phyloP scores from a whole-genome alignment of 352 stramenopile genomes.

The Globisporangium spiculum region DNA sequence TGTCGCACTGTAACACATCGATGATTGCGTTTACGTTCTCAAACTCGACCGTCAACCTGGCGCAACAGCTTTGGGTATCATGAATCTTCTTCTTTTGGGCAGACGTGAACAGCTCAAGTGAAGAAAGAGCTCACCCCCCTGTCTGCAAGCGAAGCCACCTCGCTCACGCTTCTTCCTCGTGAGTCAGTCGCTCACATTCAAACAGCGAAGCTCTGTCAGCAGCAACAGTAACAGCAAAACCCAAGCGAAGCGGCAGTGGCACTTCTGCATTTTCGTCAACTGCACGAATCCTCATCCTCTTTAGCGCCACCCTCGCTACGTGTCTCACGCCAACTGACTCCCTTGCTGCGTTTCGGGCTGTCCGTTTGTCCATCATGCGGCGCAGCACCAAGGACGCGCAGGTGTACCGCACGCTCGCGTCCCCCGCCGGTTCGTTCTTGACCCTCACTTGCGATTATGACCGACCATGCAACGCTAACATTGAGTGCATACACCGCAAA shows the following conservation, averaged over 20 bases:
- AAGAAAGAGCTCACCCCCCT: neutral
- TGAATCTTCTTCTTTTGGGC: neutral
- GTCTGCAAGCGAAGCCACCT: constrained; percentile 1
- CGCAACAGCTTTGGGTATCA: neutral
- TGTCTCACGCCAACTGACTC: neutral
- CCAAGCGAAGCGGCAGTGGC: neutral
- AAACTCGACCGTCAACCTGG: neutral
- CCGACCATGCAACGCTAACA: neutral
- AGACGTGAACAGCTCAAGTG: neutral
- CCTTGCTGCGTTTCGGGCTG: neutral
- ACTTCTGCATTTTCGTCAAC: neutral
- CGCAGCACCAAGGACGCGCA: neutral
- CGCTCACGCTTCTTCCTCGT: neutral
- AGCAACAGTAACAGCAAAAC: neutral
- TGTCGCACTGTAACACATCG: neutral
- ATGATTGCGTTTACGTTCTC: neutral
- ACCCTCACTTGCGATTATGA: too few relatives aligned
- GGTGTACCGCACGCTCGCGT: constrained; percentile 6
- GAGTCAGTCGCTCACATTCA: neutral
- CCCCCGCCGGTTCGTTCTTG: neutral
- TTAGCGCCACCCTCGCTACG: neutral
- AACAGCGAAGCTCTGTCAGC: neutral
- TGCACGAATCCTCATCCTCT: neutral
- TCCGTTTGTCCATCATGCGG: neutral
- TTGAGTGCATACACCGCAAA: neutral